phyloP scores from a whole-genome alignment of 2,329 filamentous ascomycete species.

The Nigrograna mackinnonii region DNA sequence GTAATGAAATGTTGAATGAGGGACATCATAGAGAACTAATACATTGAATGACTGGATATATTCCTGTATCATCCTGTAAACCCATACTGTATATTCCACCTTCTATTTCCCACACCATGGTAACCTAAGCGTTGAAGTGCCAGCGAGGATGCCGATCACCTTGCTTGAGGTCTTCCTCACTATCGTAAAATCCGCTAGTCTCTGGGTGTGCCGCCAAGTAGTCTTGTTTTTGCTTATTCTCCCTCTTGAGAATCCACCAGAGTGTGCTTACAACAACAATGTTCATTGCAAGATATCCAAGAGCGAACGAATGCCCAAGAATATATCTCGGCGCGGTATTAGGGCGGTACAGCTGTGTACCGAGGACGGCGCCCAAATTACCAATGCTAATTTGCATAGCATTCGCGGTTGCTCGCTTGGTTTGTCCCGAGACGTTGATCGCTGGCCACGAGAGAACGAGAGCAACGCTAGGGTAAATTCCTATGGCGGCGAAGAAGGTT shows the following conservation, averaged over 20 bases:
- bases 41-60: no score
- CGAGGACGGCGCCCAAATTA: conserved; percentile 47
- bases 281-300: conserved; percentile 37
- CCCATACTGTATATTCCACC: no score
- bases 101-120: not conserved
- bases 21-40: no score
- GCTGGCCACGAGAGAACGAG: conserved; percentile 53
- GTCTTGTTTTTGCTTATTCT: conserved; percentile 34
- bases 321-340: conserved; percentile 37
- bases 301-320: conserved; percentile 38
- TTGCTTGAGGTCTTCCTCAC: conserved; percentile 29
- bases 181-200: conserved; percentile 32
- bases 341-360: conserved; percentile 41
- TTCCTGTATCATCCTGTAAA: no score
- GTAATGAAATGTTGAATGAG: no score
- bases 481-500: conserved; percentile 41
- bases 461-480: conserved; percentile 44
- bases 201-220: conserved; percentile 25
- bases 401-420: conserved; percentile 55
- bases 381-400: conserved; percentile 56
- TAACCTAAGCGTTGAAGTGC: conserved; percentile 32
- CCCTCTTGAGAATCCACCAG: conserved; percentile 32
- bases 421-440: conserved; percentile 58
- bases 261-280: conserved; percentile 32
- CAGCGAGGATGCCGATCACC: conserved; percentile 41